phyloP scores from a whole-genome alignment of 225 moss, liverwort and hornwort genomes.

The Lunularia cruciata region DNA sequence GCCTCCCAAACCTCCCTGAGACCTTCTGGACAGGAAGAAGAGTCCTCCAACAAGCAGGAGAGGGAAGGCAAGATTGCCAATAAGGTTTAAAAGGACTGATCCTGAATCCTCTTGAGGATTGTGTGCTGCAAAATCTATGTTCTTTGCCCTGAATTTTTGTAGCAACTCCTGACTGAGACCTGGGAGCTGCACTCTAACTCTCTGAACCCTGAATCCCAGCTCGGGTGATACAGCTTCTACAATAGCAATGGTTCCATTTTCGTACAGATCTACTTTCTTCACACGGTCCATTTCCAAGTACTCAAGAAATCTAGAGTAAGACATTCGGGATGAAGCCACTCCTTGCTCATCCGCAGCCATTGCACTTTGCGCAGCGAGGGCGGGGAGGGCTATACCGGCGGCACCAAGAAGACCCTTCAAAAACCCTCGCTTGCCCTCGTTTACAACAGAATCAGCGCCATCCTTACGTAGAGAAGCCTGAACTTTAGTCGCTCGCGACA shows the following conservation, averaged over 20 bases:
- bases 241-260: constrained; percentile 92
- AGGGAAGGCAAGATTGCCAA: constrained; percentile 90
- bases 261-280: constrained; percentile 94
- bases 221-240: constrained; percentile 95
- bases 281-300: constrained; percentile 90
- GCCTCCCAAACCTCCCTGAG: constrained; percentile 71
- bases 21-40: constrained; percentile 57
- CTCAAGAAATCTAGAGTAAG: constrained; percentile 87
- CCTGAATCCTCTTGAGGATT: constrained; percentile 81
- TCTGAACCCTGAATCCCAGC: constrained; percentile 82
- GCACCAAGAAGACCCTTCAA: constrained; percentile 70
- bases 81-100: constrained; percentile 69
- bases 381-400: constrained; percentile 57
- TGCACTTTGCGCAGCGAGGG: constrained; percentile 56
- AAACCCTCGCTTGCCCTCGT: constrained; percentile 62
- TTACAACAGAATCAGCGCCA: constrained; percentile 17
- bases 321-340: constrained; percentile 89
- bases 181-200: constrained; percentile 85
- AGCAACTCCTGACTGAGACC: constrained; percentile 82
- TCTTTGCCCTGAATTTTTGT: constrained; percentile 83
- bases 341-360: constrained; percentile 74
- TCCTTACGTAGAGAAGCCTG: constrained; percentile 44
- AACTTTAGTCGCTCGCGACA: constrained; percentile 2
- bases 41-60: constrained; percentile 74
- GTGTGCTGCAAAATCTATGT: constrained; percentile 89